Percentiles rank a stretch among this genome's conserved stretches.
These are phyloP conservation scores for Smittium culicis DNA, from an alignment of 371 early-diverging fungal species.

Conservation along the genomic window DNA sequence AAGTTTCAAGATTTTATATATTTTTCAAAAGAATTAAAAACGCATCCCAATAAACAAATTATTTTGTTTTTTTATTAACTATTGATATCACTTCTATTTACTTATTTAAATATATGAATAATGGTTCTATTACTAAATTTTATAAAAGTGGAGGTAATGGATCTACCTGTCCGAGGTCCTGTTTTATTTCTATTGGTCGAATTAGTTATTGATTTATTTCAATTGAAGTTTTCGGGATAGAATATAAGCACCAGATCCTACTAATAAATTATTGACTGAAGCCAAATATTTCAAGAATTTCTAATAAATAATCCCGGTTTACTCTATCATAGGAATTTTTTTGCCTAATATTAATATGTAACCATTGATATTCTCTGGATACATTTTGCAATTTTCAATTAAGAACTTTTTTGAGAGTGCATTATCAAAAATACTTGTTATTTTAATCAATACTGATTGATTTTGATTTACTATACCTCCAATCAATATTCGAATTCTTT, in stretches of 20 bases:
- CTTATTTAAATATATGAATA: neutral
- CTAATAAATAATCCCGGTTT: conserved; percentile 4
- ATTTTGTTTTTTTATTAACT: neutral
- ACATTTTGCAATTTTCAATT: neutral
- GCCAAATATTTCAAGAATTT: neutral
- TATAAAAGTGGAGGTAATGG: conserved; percentile 13
- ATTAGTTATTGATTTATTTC: conserved; percentile 8
- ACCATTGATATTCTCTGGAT: neutral
- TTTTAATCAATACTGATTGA: neutral
- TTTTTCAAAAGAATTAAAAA: neutral
- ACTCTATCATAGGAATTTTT: conserved; percentile 8
- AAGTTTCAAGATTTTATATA: neutral
- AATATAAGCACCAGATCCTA: neutral
- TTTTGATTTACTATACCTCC: neutral
- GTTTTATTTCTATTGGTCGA: conserved; percentile 1
- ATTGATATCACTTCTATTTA: neutral
- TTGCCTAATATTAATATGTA: conserved; percentile 7
- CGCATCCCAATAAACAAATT: conserved; percentile 8
- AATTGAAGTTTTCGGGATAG: neutral
- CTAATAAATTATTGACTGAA: neutral
- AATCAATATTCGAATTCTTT: neutral
- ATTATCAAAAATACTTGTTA: neutral
- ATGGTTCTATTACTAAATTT: conserved; percentile 13
- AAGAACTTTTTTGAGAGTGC: neutral
- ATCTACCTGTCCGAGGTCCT: conserved; percentile 14